These are phyloP conservation scores for Chrysosporium keratinophilum DNA, from an alignment of 2,329 filamentous ascomycete genomes.

Conservation along the genomic window DNA sequence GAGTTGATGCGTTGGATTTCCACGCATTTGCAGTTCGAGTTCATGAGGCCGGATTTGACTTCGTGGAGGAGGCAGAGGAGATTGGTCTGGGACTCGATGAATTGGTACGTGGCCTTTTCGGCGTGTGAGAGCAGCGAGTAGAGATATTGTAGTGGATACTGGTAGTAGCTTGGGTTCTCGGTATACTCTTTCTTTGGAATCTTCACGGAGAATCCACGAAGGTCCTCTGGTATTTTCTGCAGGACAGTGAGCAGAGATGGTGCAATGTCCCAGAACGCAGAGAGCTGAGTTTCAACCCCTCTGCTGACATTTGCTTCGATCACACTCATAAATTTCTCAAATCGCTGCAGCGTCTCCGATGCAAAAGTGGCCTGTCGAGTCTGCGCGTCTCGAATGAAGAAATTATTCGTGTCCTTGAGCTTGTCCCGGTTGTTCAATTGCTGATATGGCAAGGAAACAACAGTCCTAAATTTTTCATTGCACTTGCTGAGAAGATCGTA, in stretches of 20 bases:
- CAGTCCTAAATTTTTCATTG: slow-evolving; percentile 73
- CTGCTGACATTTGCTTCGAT: slow-evolving; percentile 76
- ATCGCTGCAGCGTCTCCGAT: slow-evolving; percentile 60
- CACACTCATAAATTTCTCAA: slow-evolving; percentile 64
- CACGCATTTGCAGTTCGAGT: slow-evolving; percentile 55
- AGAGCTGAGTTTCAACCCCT: slow-evolving; percentile 83
- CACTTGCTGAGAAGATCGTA: slow-evolving; percentile 77
- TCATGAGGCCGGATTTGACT: slow-evolving; percentile 68
- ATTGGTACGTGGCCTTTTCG: slow-evolving; percentile 89
- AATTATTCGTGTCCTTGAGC: slow-evolving; percentile 63
- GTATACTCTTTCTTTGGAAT: slow-evolving; percentile 70
- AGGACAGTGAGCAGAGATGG: slow-evolving; percentile 68
- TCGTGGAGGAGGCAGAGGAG: slow-evolving; percentile 82
- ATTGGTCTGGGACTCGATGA: slow-evolving; percentile 91
- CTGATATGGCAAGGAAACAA: slow-evolving; percentile 73
- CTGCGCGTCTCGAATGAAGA: slow-evolving; percentile 69
- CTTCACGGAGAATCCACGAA: slow-evolving; percentile 55
- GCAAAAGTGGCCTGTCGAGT: slow-evolving; percentile 63
- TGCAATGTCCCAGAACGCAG: slow-evolving; percentile 95
- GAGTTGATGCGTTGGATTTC: slow-evolving; percentile 52
- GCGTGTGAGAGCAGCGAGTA: slow-evolving; percentile 76
- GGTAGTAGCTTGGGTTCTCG: slow-evolving; percentile 73
- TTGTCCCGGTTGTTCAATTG: slow-evolving; percentile 66
- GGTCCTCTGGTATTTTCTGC: slow-evolving; percentile 59
- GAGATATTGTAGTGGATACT: slow-evolving; percentile 81